Conservation (phyloP, 1,284 basidiomycete species). For the Chalciporus sp. region DNA sequence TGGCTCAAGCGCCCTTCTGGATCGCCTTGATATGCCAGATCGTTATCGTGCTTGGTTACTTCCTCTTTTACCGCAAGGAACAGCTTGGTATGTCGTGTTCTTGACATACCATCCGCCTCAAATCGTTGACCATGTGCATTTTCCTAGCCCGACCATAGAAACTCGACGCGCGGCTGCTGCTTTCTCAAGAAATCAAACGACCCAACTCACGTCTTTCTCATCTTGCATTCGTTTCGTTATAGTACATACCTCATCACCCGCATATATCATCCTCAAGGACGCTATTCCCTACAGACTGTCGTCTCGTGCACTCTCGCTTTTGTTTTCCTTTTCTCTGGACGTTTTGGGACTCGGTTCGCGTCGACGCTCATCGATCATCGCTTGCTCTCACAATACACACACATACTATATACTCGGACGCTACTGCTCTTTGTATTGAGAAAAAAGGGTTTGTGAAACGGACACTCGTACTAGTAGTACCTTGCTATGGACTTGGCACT, state of each 20-base stretch:
- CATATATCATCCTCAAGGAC: conserved; percentile 4
- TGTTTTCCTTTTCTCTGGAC: not conserved
- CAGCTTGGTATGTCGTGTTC: conserved; percentile 57
- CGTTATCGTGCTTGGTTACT: conserved; percentile 87
- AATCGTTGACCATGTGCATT: not conserved
- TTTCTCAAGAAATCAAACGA: no score
- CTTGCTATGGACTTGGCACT: no score
- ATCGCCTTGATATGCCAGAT: conserved; percentile 79
- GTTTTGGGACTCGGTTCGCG: not conserved
- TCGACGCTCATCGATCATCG: no score
- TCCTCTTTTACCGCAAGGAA: conserved; percentile 93
- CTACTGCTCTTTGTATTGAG: no score
- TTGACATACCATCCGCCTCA: not conserved
- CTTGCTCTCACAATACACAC: not conserved
- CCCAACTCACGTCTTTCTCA: not conserved
- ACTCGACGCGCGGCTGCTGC: no score
- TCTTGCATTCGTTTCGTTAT: not conserved
- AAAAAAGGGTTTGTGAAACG: no score
- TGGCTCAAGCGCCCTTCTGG: conserved; percentile 86
- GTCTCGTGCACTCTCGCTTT: not conserved
- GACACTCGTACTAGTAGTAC: no score
- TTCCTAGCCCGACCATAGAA: conserved; percentile 42
- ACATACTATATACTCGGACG: not conserved
- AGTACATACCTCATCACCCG: not conserved
- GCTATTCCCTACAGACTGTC: not conserved